These are phyloP conservation scores for Phytophthora ramorum DNA, from an alignment of 352 stramenopile genomes.

Conservation along the genomic window DNA sequence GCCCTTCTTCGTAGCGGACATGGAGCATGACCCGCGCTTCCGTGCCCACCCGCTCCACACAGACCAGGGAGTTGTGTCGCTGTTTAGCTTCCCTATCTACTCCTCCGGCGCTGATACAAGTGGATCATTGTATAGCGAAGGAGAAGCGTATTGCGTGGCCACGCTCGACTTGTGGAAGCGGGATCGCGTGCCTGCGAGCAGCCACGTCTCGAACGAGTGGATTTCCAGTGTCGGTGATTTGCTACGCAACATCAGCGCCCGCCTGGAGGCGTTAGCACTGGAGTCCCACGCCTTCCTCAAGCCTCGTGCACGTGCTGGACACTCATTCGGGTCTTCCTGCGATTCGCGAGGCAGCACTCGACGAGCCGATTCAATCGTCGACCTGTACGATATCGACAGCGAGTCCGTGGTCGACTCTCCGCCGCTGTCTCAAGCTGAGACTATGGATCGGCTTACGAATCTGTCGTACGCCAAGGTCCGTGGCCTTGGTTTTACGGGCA, in stretches of 20 bases:
- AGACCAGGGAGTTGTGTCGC: slow-evolving; percentile 61
- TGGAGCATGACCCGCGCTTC: slow-evolving; percentile 69
- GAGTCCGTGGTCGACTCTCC: slow-evolving; percentile 49
- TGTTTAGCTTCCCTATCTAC: slow-evolving; percentile 80
- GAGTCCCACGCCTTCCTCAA: slow-evolving; percentile 52
- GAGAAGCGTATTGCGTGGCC: slow-evolving; percentile 55
- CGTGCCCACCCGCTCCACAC: slow-evolving; percentile 70
- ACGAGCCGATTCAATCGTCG: slow-evolving; percentile 62
- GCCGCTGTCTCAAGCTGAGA: slow-evolving; percentile 40
- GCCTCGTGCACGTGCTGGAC: slow-evolving; percentile 45
- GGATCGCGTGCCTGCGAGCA: slow-evolving; percentile 56
- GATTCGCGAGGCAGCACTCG: slow-evolving; percentile 67
- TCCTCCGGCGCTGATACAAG: slow-evolving; percentile 33
- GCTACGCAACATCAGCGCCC: slow-evolving; percentile 46
- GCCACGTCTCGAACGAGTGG: slow-evolving; percentile 73
- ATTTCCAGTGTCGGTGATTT: slow-evolving; percentile 45
- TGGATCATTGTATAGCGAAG: slow-evolving; percentile 4
- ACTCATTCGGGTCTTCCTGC: slow-evolving; percentile 67
- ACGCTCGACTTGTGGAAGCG: slow-evolving; percentile 77
- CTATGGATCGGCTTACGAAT: slow-evolving; percentile 41
- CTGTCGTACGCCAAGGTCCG: slow-evolving; percentile 54
- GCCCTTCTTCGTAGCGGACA: slow-evolving; percentile 73
- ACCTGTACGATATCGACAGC: slow-evolving; percentile 65
- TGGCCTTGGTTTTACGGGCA: slow-evolving; percentile 36
- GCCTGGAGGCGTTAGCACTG: slow-evolving; percentile 56